Evolutionary conservation across 2,329 filamentous ascomycete genomes (phyloP).

Genomic region (Trichoderma breve): DNA sequence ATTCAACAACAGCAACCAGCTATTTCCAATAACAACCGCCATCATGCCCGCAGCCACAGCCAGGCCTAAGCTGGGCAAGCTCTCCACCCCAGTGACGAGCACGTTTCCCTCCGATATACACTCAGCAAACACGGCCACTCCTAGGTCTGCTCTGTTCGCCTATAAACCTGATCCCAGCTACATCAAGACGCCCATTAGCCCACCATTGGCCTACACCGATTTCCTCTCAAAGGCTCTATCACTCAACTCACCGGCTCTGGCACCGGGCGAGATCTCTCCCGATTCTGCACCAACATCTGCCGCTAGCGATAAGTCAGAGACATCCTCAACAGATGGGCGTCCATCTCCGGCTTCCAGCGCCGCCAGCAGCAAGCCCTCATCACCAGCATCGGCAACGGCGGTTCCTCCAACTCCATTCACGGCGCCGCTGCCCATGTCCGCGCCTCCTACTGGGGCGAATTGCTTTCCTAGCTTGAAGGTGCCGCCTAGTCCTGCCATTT

Average conservation of each 20-base stretch:
- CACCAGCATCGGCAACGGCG: slow-evolving; percentile 38
- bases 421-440: slow-evolving; percentile 53
- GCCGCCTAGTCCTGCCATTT: slow-evolving; percentile 70
- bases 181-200: slow-evolving; percentile 89
- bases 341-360: slow-evolving; percentile 43
- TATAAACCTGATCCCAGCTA: slow-evolving; percentile 47
- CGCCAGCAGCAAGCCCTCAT: slow-evolving; percentile 34
- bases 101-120: slow-evolving; percentile 61
- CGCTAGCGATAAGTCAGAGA: slow-evolving; percentile 53
- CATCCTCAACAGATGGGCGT: slow-evolving; percentile 56
- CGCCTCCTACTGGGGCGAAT: slow-evolving; percentile 59
- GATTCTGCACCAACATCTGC: slow-evolving; percentile 56
- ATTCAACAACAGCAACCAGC: background rate
- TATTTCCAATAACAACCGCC: slow-evolving; percentile 24
- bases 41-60: slow-evolving; percentile 47
- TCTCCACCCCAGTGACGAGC: slow-evolving; percentile 61
- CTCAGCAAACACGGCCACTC: slow-evolving; percentile 65
- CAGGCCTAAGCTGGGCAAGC: slow-evolving; percentile 60
- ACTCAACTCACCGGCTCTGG: slow-evolving; percentile 65
- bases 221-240: slow-evolving; percentile 80
- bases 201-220: slow-evolving; percentile 85
- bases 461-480: slow-evolving; percentile 69
- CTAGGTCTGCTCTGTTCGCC: slow-evolving; percentile 51
- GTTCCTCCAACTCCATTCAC: slow-evolving; percentile 52
- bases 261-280: slow-evolving; percentile 49